These are phyloP conservation scores for Amylostereum chailletii DNA, from an alignment of 1,284 basidiomycete genomes.

Conservation along the genomic window DNA sequence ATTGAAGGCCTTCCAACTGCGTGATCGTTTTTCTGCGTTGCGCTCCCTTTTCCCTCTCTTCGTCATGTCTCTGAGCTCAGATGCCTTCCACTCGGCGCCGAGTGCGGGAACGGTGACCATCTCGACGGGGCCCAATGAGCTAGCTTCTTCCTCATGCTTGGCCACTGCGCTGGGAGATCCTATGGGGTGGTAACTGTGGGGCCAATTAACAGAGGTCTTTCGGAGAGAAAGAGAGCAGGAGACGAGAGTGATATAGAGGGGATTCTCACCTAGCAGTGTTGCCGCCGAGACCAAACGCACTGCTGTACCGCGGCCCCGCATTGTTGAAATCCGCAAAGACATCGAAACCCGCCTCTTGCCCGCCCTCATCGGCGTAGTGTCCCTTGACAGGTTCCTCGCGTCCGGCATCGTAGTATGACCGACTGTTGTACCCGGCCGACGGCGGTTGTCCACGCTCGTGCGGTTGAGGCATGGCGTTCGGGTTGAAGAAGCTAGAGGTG, in stretches of 20 bases:
- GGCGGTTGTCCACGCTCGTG: conserved; percentile 37
- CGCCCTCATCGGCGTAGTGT: conserved; percentile 52
- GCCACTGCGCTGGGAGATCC: background rate
- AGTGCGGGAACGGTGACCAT: conserved; percentile 83
- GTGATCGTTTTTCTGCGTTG: conserved; percentile 43
- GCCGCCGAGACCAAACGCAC: conserved; percentile 33
- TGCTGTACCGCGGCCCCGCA: conserved; percentile 70
- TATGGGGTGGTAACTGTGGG: too few species aligned
- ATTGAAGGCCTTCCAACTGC: conserved; percentile 62
- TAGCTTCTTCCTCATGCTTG: conserved; percentile 29
- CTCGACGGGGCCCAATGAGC: conserved; percentile 47
- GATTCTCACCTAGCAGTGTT: conserved; percentile 28
- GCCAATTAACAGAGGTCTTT: too few species aligned
- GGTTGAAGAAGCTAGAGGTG: conserved; percentile 54
- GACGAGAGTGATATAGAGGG: conserved; percentile 5
- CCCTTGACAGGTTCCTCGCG: conserved; percentile 68
- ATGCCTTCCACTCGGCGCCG: conserved; percentile 78
- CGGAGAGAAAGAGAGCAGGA: conserved; percentile 1
- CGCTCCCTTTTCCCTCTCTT: conserved; percentile 56
- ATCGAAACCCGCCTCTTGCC: conserved; percentile 56
- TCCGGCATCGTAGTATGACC: conserved; percentile 55
- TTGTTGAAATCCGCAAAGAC: conserved; percentile 92
- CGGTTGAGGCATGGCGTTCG: conserved; percentile 22
- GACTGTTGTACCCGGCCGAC: conserved; percentile 60
- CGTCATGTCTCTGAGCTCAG: conserved; percentile 69